phyloP scores from a whole-genome alignment of 495 filamentous ascomycete species.

The Hypoxylon crocopeplum region DNA sequence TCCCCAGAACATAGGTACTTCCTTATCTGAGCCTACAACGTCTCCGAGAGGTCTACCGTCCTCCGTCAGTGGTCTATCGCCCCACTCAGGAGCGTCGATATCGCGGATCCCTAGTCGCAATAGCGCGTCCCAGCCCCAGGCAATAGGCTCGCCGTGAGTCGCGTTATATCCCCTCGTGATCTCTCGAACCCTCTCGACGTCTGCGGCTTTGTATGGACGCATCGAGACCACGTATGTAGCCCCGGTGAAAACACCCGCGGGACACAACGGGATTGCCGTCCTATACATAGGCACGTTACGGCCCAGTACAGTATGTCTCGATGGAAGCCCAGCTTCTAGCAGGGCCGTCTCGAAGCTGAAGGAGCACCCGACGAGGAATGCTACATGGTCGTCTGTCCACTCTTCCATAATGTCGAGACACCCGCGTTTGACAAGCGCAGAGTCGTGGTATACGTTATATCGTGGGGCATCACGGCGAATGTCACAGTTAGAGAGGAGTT shows the following conservation, averaged over 20 bases:
- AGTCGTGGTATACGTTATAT: constrained; percentile 59
- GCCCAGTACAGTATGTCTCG: constrained; percentile 49
- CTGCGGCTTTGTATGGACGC: constrained; percentile 53
- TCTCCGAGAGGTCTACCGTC: constrained; percentile 34
- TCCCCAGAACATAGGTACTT: constrained; percentile 65
- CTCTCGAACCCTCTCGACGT: constrained; percentile 56
- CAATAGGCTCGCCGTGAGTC: constrained; percentile 65
- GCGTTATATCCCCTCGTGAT: constrained; percentile 54
- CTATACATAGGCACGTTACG: constrained; percentile 62
- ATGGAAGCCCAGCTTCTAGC: constrained; percentile 48
- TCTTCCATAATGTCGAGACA: constrained; percentile 47
- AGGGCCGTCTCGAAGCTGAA: constrained; percentile 63
- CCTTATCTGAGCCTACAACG: constrained; percentile 41
- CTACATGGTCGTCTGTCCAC: constrained; percentile 59
- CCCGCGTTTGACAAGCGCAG: constrained; percentile 29
- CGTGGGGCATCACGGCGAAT: constrained; percentile 59
- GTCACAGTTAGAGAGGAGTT: constrained; percentile 50
- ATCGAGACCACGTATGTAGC: constrained; percentile 61
- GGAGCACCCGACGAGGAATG: constrained; percentile 65
- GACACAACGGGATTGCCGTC: constrained; percentile 54
- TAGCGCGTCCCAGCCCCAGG: constrained; percentile 64
- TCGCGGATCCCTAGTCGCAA: constrained; percentile 54
- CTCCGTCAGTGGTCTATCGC: constrained; percentile 44
- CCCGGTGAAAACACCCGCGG: constrained; percentile 59
- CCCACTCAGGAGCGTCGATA: constrained; percentile 55